Conservation (phyloP, 2,329 filamentous ascomycete species). For the Neonectria magnoliae region DNA sequence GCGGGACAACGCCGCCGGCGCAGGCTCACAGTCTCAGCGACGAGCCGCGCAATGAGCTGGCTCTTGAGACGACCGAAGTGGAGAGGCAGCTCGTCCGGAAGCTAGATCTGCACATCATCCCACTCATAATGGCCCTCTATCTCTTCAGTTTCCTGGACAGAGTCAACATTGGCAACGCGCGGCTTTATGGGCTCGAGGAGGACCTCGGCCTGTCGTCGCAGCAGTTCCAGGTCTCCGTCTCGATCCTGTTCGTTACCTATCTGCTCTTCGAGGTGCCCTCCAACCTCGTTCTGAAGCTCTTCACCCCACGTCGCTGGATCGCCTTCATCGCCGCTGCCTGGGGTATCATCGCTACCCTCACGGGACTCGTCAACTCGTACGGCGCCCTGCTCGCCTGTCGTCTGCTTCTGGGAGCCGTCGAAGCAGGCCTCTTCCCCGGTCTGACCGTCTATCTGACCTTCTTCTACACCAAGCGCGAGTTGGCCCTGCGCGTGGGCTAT, state of each 20-base stretch:
- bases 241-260: slow-evolving; percentile 75
- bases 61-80: slow-evolving; percentile 29
- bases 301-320: slow-evolving; percentile 71
- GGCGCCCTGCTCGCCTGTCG: slow-evolving; percentile 74
- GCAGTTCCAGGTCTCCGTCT: slow-evolving; percentile 76
- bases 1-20: slow-evolving; percentile 23
- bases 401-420: slow-evolving; percentile 73
- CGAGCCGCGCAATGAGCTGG: slow-evolving; percentile 30
- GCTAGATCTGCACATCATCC: slow-evolving; percentile 71
- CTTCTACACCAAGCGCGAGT: slow-evolving; percentile 79
- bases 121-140: slow-evolving; percentile 75
- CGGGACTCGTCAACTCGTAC: slow-evolving; percentile 74
- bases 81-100: slow-evolving; percentile 71
- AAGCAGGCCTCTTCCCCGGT: slow-evolving; percentile 77
- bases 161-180: slow-evolving; percentile 79
- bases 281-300: slow-evolving; percentile 71
- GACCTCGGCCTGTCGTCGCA: slow-evolving; percentile 68
- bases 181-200: slow-evolving; percentile 71
- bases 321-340: slow-evolving; percentile 71
- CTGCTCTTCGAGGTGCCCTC: slow-evolving; percentile 70
- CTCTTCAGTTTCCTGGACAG: slow-evolving; percentile 77
- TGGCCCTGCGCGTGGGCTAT: slow-evolving; percentile 77
- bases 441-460: slow-evolving; percentile 76
- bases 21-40: slow-evolving; percentile 31
- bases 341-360: slow-evolving; percentile 76